Base-by-base conservation (phyloP, 495 filamentous ascomycete species). In the Pyronema omphalodes region DNA sequence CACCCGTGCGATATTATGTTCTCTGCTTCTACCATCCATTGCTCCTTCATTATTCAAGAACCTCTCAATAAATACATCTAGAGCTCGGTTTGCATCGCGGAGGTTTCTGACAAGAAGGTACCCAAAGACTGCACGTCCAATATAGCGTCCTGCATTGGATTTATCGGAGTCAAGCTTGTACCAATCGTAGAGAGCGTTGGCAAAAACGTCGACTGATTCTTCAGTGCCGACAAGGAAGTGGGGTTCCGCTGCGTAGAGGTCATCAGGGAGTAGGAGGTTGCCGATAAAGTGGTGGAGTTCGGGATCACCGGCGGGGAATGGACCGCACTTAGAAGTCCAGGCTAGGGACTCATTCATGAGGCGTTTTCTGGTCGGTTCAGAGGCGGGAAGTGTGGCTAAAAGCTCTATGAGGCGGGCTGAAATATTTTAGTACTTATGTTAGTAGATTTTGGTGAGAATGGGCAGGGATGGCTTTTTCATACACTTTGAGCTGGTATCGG, bases 251-350 rank as follows among this genome's bases (percentile, higher is more conserved):
- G 93, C 88, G 69, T 94, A 93, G 9, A 81, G 77, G 47, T 93
- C 84, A 66, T 84, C 79, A 62, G 94, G 88, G 81, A 29, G n/a
- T 14, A 36, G 93, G 34, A 96, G 71, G 7, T 79, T 81, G 40
- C 91, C 91, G 17, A 82, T 82, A 48, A 93, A 88, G 70, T 96
- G 88, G 66, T 99, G 91, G 54, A 99, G 71, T 56, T 96, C 93
- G 6, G 93, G 86, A 60, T 99, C 91, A 44, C 91, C 91, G 57
- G 86, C 81, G 44, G 93, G 91, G 63, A 86, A 82, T 40, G 89
- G 84, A 55, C 88, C 88, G 62, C 76, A 80, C 60, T 81, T 84
- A 29, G 76, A 73, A 59, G 86, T 88, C 91, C 91, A 99, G 54
- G 78, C 76, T 62, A 95, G 82, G 63, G 87, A 82, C 66, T 94